Evolutionary conservation across 2,329 filamentous ascomycete species (phyloP).

Genomic region (Magnaporthiopsis incrustans): DNA sequence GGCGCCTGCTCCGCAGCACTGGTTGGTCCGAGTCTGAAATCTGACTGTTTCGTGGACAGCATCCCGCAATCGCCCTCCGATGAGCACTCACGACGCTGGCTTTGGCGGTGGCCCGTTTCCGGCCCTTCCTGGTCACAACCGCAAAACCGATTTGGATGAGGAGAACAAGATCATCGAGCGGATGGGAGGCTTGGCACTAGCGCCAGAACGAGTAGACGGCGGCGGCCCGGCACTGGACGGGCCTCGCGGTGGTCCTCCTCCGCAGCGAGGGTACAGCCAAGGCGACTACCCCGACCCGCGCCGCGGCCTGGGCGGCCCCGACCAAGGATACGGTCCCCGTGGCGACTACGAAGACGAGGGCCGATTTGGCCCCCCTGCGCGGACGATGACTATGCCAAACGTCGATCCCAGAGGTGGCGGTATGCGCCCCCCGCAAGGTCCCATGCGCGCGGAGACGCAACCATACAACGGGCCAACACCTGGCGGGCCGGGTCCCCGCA

Average conservation of each 20-base stretch:
- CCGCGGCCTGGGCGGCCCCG: conserved; percentile 16
- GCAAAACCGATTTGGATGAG: conserved; percentile 30
- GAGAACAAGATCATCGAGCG: conserved; percentile 32
- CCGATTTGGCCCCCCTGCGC: conserved; percentile 39
- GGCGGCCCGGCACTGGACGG: conserved; percentile 23
- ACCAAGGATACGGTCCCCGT: conserved; percentile 23
- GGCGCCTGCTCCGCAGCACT: not conserved
- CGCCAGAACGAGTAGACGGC: conserved; percentile 12
- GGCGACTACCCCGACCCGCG: conserved; percentile 20
- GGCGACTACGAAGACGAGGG: conserved; percentile 29
- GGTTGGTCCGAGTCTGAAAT: conserved; percentile 5
- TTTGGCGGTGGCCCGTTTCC: conserved; percentile 34
- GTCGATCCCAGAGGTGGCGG: conserved; percentile 33
- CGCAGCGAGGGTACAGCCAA: conserved; percentile 14
- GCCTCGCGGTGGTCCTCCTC: conserved; percentile 17
- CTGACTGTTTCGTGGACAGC: conserved; percentile 9
- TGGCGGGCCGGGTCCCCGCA: conserved; percentile 39
- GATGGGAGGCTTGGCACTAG: conserved; percentile 33
- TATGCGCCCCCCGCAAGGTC: conserved; percentile 22
- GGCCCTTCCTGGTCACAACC: conserved; percentile 31
- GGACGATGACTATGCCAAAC: conserved; percentile 55
- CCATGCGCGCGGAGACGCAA: conserved; percentile 30
- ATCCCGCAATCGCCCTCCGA: conserved; percentile 13
- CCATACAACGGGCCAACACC: conserved; percentile 37
- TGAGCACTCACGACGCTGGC: conserved; percentile 22